These are phyloP conservation scores for Alternaria angustiovoidea DNA, from an alignment of 2,329 filamentous ascomycete species.

Conservation along the genomic window DNA sequence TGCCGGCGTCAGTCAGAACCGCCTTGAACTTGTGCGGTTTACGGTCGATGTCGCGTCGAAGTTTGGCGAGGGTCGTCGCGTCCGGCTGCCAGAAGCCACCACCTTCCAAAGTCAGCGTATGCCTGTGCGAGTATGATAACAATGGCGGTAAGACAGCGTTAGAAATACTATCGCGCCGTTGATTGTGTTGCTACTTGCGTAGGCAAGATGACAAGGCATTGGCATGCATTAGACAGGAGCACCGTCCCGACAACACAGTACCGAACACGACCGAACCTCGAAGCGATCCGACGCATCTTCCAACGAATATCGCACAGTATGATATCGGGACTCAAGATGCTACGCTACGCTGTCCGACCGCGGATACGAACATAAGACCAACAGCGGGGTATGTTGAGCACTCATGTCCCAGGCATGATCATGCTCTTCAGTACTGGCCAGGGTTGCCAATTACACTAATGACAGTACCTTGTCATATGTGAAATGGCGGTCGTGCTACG, in stretches of 20 bases:
- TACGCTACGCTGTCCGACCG: slow-evolving; percentile 1
- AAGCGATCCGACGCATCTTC: slow-evolving; percentile 1
- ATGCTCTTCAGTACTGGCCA: slow-evolving; percentile 2
- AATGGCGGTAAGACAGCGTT: neutral
- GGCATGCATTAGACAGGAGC: neutral
- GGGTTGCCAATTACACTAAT: neutral
- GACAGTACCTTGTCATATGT: slow-evolving; percentile 8
- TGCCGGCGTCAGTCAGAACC: slow-evolving; percentile 67
- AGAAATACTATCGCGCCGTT: neutral
- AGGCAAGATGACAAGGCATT: neutral
- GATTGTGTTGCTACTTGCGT: neutral
- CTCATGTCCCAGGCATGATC: neutral
- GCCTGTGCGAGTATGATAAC: neutral
- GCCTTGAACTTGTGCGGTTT: slow-evolving; percentile 74
- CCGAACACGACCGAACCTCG: slow-evolving; percentile 6
- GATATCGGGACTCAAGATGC: neutral
- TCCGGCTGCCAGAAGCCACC: slow-evolving; percentile 86
- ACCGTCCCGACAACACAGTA: slow-evolving; percentile 1
- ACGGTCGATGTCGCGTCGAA: slow-evolving; percentile 79
- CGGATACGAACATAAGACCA: neutral
- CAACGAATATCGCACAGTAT: neutral
- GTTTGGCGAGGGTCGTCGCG: slow-evolving; percentile 66
- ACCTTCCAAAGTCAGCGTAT: slow-evolving; percentile 56
- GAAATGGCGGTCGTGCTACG: slow-evolving; percentile 11
- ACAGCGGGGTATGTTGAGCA: neutral